Conservation (phyloP, 2,329 filamentous ascomycete species). For the Zopfia rhizophila region DNA sequence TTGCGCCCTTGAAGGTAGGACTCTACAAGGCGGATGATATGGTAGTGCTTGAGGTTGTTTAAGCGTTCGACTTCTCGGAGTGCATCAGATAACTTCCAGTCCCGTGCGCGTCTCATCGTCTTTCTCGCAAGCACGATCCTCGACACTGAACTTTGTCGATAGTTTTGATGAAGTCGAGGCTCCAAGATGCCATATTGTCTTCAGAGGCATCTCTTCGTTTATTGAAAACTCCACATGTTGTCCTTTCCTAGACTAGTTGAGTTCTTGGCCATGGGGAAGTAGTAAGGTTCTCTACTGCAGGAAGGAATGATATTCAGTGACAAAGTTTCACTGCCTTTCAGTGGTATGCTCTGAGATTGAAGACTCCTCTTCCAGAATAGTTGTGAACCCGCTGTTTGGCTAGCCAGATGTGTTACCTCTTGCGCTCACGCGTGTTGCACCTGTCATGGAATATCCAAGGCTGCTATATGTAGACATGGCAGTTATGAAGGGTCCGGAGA, state of each 20-base stretch:
- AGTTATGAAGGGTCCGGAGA: background rate
- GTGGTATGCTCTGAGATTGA: no score
- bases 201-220: slow-evolving; percentile 22
- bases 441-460: background rate
- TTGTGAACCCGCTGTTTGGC: no score
- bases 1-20: slow-evolving; percentile 25
- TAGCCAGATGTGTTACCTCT: no score
- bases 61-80: slow-evolving; percentile 33
- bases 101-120: slow-evolving; percentile 23
- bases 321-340: no score
- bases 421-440: background rate
- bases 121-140: slow-evolving; percentile 29
- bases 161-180: slow-evolving; percentile 10
- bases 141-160: slow-evolving; percentile 30
- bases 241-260: slow-evolving; percentile 36
- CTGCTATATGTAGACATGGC: slow-evolving; percentile 2
- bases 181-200: slow-evolving; percentile 12
- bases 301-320: slow-evolving; percentile 2
- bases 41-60: slow-evolving; percentile 23
- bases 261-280: slow-evolving; percentile 20
- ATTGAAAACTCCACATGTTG: slow-evolving; percentile 29
- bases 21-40: slow-evolving; percentile 32
- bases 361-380: no score
- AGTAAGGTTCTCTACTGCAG: background rate
- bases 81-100: slow-evolving; percentile 17